Evolutionary conservation across 164 flowering plant species (phyloP).

Genomic region (Tinospora cordifolia): DNA sequence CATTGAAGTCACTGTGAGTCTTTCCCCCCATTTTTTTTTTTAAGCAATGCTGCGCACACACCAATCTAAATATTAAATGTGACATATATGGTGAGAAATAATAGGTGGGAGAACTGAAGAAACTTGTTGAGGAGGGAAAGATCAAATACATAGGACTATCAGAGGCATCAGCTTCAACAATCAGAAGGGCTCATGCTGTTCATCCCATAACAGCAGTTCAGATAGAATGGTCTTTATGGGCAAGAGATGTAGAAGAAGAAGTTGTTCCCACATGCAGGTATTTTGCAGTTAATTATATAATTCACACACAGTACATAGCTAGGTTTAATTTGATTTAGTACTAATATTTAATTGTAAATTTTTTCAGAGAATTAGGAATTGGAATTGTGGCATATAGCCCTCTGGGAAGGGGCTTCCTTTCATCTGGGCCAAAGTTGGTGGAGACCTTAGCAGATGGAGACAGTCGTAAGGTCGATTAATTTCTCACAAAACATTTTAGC

Average conservation of each 20-base stretch:
- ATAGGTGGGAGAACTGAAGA: no score
- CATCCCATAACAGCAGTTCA: slow-evolving; percentile 31
- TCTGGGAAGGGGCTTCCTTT: slow-evolving; percentile 26
- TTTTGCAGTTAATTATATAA: no score
- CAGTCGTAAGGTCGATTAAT: slow-evolving; percentile 14
- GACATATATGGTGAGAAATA: no score
- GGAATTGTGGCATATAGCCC: slow-evolving; percentile 39
- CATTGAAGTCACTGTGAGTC: no score
- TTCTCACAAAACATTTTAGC: no score
- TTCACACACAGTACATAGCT: no score
- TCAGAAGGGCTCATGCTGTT: slow-evolving; percentile 31
- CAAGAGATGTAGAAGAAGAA: slow-evolving; percentile 31
- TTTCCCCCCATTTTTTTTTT: not conserved
- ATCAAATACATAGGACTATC: slow-evolving; percentile 30
- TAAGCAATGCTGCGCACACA: no score
- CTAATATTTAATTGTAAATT: no score
- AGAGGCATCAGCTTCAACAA: slow-evolving; percentile 26
- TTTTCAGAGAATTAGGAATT: slow-evolving; percentile 33
- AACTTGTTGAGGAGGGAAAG: slow-evolving; percentile 33
- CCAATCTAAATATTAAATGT: not conserved
- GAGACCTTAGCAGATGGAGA: slow-evolving; percentile 11
- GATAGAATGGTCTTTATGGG: slow-evolving; percentile 31
- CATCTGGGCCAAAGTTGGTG: slow-evolving; percentile 17
- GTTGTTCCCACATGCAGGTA: slow-evolving; percentile 37
- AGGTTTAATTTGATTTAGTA: no score